Evolutionary conservation across 1,284 basidiomycete genomes (phyloP), one percentile per base, ranked within the genome.

Genomic region (Tetrapyrgos nigripes): DNA sequence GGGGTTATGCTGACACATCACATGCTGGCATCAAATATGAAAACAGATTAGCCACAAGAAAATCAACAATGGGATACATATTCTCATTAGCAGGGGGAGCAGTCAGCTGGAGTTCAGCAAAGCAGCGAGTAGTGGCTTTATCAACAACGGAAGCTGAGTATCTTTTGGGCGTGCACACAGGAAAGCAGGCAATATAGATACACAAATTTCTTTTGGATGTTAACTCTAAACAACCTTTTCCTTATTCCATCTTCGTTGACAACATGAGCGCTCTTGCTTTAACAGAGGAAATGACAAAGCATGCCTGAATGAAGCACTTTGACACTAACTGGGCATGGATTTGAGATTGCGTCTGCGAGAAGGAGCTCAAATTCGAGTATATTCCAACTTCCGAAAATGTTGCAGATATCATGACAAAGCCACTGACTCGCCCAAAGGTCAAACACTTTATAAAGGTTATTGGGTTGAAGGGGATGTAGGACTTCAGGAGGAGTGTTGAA

Each of bases 131-230:
- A 13, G 61, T 71, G 5, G 65, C 70, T 21, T 47, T 52, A 8
- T 72, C 67, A 3, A 70, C 66, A 1, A 58, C 63, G 0, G 72
- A 73, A 55, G 68, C 68, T 1, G 68, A 73, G 37, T 72, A 71
- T 58, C 61, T 71, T 24, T 63, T 67, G 8, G 52, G 64, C 8
- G 60, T 59, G 8, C 43, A 67, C 45, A 57, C 66, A 1, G 53
- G 63, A 17, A 53, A 61, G 21, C 60, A 70, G 28, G 61, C 56
- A 4, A 43, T 63, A 9, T 70, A 66, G 66, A 55, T 70, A 8
- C 24, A 33, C 23, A 27, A 46, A 17, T 56, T 67, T 29, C 27
- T 62, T 13, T 50, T 40, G 9, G 62, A 66, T 17, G 48, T 65
- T 24, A 50, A 37, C 0, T 46, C 55, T 52, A 11, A n/a, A 45